Evolutionary conservation across 1,284 basidiomycete genomes (phyloP).

Genomic region (Melampsora americana): DNA sequence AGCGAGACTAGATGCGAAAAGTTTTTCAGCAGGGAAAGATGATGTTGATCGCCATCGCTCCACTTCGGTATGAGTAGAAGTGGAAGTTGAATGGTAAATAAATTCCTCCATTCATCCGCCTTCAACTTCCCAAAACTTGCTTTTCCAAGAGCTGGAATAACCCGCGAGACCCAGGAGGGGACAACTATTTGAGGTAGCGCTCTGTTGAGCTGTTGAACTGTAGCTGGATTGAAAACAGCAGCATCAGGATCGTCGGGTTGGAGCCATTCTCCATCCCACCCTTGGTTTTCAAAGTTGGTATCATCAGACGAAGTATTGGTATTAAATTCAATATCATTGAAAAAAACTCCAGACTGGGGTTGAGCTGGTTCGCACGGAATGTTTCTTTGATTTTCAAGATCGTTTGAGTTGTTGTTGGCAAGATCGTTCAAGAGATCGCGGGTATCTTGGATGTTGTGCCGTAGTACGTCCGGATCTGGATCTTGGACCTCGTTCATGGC

Average conservation of each 20-base stretch:
- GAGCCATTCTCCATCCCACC: constrained; percentile 18
- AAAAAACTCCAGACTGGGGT: not conserved
- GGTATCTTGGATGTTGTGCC: not conserved
- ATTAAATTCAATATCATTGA: constrained; percentile 9
- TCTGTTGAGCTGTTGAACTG: constrained; percentile 10
- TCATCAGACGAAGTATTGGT: constrained; percentile 2
- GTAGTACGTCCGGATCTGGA: not conserved
- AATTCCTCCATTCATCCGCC: constrained; percentile 27
- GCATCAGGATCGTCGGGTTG: not conserved
- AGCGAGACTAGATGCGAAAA: constrained; percentile 17
- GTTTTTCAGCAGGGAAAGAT: constrained; percentile 16
- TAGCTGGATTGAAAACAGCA: not conserved
- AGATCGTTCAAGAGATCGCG: not conserved
- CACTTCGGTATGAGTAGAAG: constrained; percentile 12
- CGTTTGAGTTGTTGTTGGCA: not conserved
- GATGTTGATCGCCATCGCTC: not conserved
- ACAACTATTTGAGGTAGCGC: not conserved
- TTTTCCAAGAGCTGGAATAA: constrained; percentile 33
- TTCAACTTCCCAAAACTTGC: constrained; percentile 24
- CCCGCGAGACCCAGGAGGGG: constrained; percentile 18
- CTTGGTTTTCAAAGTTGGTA: constrained; percentile 7
- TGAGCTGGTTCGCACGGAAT: not conserved
- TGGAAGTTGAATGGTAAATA: constrained; percentile 25
- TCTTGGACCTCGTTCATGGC: constrained; percentile 14
- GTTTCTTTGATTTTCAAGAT: not conserved